Evolutionary conservation across 176 grass and related monocot genomes (phyloP).

Genomic region (Triticum urartu): DNA sequence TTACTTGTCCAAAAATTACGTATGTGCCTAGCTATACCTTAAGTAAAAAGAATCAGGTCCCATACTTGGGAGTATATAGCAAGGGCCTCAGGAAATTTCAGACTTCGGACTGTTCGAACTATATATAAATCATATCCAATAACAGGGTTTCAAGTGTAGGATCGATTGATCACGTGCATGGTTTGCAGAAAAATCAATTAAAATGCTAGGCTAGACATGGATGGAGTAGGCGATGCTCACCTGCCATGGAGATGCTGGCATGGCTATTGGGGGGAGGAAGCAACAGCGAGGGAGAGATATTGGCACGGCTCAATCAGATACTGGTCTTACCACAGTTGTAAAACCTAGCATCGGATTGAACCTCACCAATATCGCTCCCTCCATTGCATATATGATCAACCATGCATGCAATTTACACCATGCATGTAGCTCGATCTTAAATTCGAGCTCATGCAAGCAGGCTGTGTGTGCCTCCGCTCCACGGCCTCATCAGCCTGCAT

Average conservation of each 20-base stretch:
- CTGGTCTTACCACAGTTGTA: conserved; percentile 33
- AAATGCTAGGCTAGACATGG: neutral
- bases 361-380: conserved; percentile 99
- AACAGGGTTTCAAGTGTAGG: neutral
- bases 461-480: too few relatives aligned
- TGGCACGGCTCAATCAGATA: conserved; percentile 99
- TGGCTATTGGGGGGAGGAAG: neutral
- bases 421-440: neutral
- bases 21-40: neutral
- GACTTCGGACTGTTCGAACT: too few relatives aligned
- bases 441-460: neutral
- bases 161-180: neutral
- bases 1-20: neutral
- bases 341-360: conserved; percentile 82
- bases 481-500: neutral
- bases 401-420: neutral
- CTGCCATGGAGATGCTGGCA: neutral
- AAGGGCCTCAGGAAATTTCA: too few relatives aligned
- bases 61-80: too few relatives aligned
- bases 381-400: conserved; percentile 1
- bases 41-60: too few relatives aligned
- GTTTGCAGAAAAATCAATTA: neutral
- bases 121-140: neutral
- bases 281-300: conserved; percentile 74
- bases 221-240: conserved; percentile 5